These are phyloP conservation scores for Fusarium annulatum DNA, from an alignment of 2,329 filamentous ascomycete species.

Conservation along the genomic window DNA sequence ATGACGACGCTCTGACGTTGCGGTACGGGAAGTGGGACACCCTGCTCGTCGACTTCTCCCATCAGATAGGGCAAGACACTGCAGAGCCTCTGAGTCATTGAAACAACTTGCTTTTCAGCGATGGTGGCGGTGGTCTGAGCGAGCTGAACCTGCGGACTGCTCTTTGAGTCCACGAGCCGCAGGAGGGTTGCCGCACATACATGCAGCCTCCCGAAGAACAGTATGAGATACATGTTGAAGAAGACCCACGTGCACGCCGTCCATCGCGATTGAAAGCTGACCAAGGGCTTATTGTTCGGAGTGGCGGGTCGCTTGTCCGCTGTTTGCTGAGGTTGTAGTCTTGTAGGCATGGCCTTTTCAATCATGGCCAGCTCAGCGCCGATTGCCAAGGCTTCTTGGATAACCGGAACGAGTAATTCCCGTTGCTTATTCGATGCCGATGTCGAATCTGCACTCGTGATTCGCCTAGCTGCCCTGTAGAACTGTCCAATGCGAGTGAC, in stretches of 20 bases:
- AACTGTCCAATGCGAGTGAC: slow-evolving; percentile 27
- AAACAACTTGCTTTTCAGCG: slow-evolving; percentile 9
- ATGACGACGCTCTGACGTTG: slow-evolving; percentile 20
- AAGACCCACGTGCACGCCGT: slow-evolving; percentile 14
- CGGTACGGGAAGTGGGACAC: slow-evolving; percentile 12
- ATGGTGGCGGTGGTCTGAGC: slow-evolving; percentile 3
- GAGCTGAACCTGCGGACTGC: slow-evolving; percentile 2
- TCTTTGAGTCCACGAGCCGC: background rate
- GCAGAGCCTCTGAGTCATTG: slow-evolving; percentile 4
- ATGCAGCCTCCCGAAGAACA: slow-evolving; percentile 22
- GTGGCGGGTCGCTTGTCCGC: slow-evolving; percentile 12
- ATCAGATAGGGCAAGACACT: slow-evolving; percentile 18
- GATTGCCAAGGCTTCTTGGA: slow-evolving; percentile 26
- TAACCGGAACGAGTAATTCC: slow-evolving; percentile 3
- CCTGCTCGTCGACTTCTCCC: slow-evolving; percentile 23
- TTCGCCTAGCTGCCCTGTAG: slow-evolving; percentile 16
- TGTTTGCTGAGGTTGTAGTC: slow-evolving; percentile 9
- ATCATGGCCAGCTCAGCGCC: slow-evolving; percentile 9
- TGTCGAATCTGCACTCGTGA: background rate
- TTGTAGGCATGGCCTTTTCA: slow-evolving; percentile 4
- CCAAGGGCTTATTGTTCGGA: background rate
- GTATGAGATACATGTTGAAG: slow-evolving; percentile 5
- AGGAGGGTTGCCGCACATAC: slow-evolving; percentile 8
- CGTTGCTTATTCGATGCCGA: background rate
- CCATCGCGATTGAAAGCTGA: slow-evolving; percentile 18